A percentile compares a stretch with the other conserved stretches of the same genome.
phyloP scores from a whole-genome alignment of 2,329 filamentous ascomycete species.

The Grosmannia huntii region DNA sequence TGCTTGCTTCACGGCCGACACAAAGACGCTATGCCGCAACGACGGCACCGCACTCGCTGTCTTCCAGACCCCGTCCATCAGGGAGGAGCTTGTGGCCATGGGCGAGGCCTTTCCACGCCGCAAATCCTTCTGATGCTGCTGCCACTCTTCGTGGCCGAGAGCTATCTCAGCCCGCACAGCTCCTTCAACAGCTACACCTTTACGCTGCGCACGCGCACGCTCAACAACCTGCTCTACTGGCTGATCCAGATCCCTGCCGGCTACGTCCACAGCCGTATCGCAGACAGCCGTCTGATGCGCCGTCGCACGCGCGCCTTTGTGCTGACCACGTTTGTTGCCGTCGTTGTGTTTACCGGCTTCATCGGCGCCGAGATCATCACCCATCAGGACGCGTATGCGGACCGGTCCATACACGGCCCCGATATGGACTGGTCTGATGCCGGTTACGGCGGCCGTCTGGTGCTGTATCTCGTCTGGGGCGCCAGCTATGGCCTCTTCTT shows the following conservation, averaged over 20 bases:
- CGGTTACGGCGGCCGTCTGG: neutral
- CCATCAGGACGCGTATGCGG: neutral
- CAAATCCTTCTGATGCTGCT: neutral
- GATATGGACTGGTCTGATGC: constrained; percentile 22
- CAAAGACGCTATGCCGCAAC: neutral
- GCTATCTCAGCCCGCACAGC: neutral
- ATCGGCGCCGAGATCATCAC: neutral
- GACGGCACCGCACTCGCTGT: constrained; percentile 1
- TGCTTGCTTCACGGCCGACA: neutral
- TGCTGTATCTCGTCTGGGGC: constrained; percentile 2
- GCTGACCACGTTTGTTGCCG: neutral
- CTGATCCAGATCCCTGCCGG: neutral
- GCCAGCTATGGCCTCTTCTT: constrained; percentile 1
- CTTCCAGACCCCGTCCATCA: neutral
- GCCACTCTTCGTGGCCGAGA: constrained; percentile 1
- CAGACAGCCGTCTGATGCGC: neutral
- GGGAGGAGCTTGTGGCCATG: neutral
- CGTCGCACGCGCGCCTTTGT: neutral
- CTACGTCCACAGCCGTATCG: neutral
- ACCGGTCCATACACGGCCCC: constrained; percentile 13
- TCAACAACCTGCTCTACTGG: constrained; percentile 2
- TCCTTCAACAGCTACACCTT: constrained; percentile 1
- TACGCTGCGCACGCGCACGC: constrained; percentile 1
- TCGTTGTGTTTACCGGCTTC: neutral
- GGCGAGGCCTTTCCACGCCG: neutral